Conservation (phyloP, 2,329 filamentous ascomycete genomes). For the Diaporthe amygdali region DNA sequence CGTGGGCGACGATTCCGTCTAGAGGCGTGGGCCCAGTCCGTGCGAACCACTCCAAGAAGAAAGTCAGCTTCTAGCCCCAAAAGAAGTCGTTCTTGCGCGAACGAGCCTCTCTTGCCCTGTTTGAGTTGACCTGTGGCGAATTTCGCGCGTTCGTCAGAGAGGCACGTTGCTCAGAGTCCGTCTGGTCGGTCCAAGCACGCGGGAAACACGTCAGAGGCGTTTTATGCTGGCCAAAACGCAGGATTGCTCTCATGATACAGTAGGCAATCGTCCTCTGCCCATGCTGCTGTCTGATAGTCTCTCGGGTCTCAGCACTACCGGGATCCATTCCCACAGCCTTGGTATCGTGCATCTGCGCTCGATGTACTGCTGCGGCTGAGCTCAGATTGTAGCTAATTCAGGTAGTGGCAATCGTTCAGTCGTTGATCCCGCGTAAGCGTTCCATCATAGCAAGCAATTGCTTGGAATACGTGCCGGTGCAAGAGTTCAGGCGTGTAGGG, state of each 20-base stretch:
- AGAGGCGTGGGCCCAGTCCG: not conserved
- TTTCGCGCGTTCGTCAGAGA: too few species aligned
- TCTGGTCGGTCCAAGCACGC: not conserved
- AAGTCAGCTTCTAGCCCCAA: not conserved
- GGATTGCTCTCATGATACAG: not conserved
- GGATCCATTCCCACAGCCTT: not conserved
- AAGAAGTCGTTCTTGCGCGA: not conserved
- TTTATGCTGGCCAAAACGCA: not conserved
- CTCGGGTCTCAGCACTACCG: not conserved
- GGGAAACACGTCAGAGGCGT: not conserved
- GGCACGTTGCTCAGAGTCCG: not conserved
- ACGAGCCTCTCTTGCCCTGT: too few species aligned
- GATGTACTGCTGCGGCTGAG: not conserved
- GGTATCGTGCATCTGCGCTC: not conserved
- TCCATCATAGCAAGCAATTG: too few species aligned
- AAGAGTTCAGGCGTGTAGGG: not conserved
- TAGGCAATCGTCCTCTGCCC: not conserved
- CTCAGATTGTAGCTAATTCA: too few species aligned
- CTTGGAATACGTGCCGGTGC: too few species aligned
- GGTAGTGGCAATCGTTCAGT: not conserved
- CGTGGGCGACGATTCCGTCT: not conserved
- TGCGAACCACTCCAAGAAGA: not conserved
- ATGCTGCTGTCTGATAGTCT: not conserved
- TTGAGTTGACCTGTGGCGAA: not conserved
- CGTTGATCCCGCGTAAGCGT: too few species aligned